These are phyloP conservation scores for Dothidotthia symphoricarpi DNA, from an alignment of 2,329 filamentous ascomycete genomes.

Conservation along the genomic window DNA sequence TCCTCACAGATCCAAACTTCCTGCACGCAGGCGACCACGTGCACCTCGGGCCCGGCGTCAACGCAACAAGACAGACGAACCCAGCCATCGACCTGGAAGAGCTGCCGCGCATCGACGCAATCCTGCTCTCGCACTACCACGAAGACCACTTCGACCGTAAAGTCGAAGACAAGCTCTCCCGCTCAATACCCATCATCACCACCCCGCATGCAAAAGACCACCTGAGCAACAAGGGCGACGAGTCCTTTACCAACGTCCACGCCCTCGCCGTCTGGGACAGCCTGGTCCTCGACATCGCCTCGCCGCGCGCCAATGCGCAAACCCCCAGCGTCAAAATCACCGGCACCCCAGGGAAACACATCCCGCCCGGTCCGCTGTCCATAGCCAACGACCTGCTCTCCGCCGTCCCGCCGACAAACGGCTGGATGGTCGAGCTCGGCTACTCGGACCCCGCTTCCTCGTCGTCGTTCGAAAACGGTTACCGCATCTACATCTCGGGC, in stretches of 20 bases:
- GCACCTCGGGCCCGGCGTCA: constrained; percentile 64
- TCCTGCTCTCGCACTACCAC: constrained; percentile 65
- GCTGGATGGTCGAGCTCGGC: constrained; percentile 65
- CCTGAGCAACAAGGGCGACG: constrained; percentile 48
- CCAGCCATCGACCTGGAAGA: constrained; percentile 60
- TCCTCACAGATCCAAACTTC: constrained; percentile 57
- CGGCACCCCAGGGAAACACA: constrained; percentile 65
- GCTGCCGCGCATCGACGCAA: constrained; percentile 58
- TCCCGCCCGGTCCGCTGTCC: constrained; percentile 48
- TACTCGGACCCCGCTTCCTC: constrained; percentile 32
- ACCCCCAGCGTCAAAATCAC: constrained; percentile 56
- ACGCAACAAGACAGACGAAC: constrained; percentile 55
- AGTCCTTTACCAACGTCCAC: constrained; percentile 56
- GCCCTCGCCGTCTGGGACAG: constrained; percentile 58
- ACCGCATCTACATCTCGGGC: constrained; percentile 64
- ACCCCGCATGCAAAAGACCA: constrained; percentile 60
- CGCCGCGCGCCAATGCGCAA: constrained; percentile 5
- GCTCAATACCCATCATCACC: constrained; percentile 61
- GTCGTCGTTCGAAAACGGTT: constrained; percentile 48
- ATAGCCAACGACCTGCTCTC: constrained; percentile 50
- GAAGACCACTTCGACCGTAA: constrained; percentile 58
- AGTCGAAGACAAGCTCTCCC: constrained; percentile 52
- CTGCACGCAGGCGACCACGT: constrained; percentile 65
- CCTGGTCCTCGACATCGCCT: constrained; percentile 48
- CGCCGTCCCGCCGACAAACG: constrained; percentile 63